These are phyloP conservation scores for Solanum paucissectum DNA, from an alignment of 257 asterid species.

Conservation along the genomic window DNA sequence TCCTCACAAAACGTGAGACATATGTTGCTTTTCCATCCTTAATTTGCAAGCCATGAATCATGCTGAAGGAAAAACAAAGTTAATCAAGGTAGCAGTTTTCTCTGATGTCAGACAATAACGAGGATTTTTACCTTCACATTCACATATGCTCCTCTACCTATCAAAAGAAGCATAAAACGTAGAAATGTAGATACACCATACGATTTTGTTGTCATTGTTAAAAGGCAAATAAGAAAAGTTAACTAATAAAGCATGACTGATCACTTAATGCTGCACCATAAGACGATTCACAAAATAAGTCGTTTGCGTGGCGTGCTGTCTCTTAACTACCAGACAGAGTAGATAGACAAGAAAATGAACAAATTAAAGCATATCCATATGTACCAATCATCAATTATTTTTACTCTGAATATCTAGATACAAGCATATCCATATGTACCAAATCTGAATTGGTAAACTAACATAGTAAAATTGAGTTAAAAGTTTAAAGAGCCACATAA, in stretches of 20 bases:
- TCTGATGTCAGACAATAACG: background rate
- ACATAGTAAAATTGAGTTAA: background rate
- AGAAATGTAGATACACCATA: background rate
- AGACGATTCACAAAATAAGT: background rate
- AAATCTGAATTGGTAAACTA: background rate
- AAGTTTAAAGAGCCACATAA: background rate
- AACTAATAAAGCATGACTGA: background rate
- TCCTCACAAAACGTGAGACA: slow-evolving; percentile 87
- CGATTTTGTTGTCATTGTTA: background rate
- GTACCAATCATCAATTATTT: background rate
- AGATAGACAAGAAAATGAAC: background rate
- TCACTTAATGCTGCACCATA: background rate
- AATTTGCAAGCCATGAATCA: slow-evolving; percentile 93
- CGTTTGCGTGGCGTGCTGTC: background rate
- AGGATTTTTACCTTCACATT: background rate
- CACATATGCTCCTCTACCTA: background rate
- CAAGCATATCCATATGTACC: background rate
- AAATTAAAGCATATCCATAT: background rate
- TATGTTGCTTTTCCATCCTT: slow-evolving; percentile 92
- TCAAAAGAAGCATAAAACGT: background rate
- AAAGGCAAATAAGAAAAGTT: background rate
- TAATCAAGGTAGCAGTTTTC: background rate
- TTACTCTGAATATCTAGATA: background rate
- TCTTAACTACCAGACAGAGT: background rate
- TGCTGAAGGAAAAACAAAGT: slow-evolving; percentile 31